Evolutionary conservation across 176 grass and related monocot genomes (phyloP), one percentile per base, ranked within the genome.

Genomic region (Themeda triandra): DNA sequence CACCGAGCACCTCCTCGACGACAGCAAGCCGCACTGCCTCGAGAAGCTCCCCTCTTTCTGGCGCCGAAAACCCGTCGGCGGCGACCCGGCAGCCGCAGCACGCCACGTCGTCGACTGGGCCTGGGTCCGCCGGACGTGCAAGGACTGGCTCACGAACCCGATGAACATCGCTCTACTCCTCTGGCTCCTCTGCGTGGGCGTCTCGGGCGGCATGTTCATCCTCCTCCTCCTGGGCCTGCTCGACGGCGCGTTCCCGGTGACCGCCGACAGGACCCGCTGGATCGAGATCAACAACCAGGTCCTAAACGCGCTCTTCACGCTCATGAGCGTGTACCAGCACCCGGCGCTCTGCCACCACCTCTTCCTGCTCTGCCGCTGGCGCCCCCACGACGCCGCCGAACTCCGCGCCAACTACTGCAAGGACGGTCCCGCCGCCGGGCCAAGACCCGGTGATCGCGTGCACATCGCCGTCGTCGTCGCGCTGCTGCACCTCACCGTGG

Each of bases 291-390:
- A 92, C 83, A 94, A 90, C 87, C 94, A 94, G 77, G 46, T 97
- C 24, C 90, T 97, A n/a, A 97, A 97, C 85, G 87, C 89, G 56
- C 89, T 97, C 32, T 97, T 94, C 88, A 94, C 90, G 14, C 90
- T 97, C n/a, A 90, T 97, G 92, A 92, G 92, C 72, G 17, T 97
- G 4, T 94, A 97, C 83, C 92, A 94, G 72, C 94, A 97, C 66
- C 94, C 94, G 6, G 58, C 63, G 37, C 66, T 93, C 80, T 89
- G 85, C 83, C 84, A 90, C 69, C 86, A 97, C 71, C 69, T 87
- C 37, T 80, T 86, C 78, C 83, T 94, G 17, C 86, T 97, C 46
- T 87, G 85, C 75, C 82, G 92, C 3, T 92, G 92, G 94, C 85
- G 74, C 23, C 36, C 73, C 0, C n/a, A 13, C 27, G 94, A 97